These are phyloP conservation scores for Phytophthora aleatoria DNA, from an alignment of 352 stramenopile genomes.

Conservation along the genomic window DNA sequence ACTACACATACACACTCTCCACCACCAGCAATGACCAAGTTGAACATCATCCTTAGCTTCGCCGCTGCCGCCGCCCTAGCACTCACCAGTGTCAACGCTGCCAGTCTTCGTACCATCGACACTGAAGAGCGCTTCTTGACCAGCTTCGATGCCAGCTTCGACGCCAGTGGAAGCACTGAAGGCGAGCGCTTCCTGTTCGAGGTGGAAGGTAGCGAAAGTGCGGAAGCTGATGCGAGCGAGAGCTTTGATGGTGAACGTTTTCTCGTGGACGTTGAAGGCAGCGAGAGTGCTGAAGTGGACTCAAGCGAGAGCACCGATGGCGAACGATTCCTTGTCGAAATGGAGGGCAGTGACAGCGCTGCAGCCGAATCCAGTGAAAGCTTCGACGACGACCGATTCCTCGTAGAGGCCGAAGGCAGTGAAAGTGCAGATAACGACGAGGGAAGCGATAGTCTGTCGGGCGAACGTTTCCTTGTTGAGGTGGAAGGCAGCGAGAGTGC, in stretches of 20 bases:
- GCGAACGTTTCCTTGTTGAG: not conserved
- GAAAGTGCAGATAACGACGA: conserved; percentile 4
- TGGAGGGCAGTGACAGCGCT: conserved; percentile 10
- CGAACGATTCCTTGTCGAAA: conserved; percentile 17
- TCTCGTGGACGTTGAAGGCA: conserved; percentile 4
- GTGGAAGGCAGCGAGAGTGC: not conserved
- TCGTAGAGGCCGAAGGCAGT: not conserved
- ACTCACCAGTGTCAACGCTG: conserved; percentile 17
- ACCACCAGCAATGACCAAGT: conserved; percentile 24
- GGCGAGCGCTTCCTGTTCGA: conserved; percentile 9
- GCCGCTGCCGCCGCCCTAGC: conserved; percentile 14
- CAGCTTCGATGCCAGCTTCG: conserved; percentile 17
- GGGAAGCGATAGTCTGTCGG: not conserved
- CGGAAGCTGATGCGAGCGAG: conserved; percentile 6
- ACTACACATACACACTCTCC: not conserved
- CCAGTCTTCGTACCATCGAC: conserved; percentile 15
- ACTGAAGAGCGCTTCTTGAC: conserved; percentile 4
- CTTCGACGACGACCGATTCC: conserved; percentile 6
- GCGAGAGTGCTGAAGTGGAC: conserved; percentile 1
- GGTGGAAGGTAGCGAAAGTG: conserved; percentile 3
- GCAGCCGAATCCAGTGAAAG: conserved; percentile 12
- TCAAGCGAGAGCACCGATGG: conserved; percentile 3
- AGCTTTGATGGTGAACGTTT: conserved; percentile 4
- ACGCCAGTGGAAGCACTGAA: not conserved
- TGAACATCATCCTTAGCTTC: conserved; percentile 29